A percentile compares a stretch with the other conserved stretches of the same genome.
Conservation (phyloP, 108 stramenopile genomes). For the Pseudonitzschia delicatissima region DNA sequence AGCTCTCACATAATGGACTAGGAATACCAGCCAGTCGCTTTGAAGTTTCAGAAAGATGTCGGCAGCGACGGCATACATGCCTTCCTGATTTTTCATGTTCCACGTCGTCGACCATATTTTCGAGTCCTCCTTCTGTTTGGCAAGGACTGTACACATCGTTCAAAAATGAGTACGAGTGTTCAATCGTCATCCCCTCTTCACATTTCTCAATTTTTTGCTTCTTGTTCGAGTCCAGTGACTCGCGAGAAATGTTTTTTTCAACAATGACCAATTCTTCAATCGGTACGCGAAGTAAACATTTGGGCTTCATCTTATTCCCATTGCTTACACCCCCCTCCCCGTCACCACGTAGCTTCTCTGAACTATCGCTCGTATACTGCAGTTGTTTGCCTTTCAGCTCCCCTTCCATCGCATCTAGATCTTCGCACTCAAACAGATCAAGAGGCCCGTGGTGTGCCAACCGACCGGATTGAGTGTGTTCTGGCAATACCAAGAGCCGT, state of each 20-base stretch:
- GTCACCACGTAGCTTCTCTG: too few species aligned
- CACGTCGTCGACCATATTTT: background rate
- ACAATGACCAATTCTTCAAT: conserved; percentile 58
- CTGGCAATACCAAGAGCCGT: conserved; percentile 52
- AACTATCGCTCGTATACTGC: background rate
- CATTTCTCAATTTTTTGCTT: background rate
- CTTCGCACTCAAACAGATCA: conserved; percentile 42
- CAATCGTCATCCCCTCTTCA: conserved; percentile 14
- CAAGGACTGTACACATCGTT: conserved; percentile 20
- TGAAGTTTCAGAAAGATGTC: background rate
- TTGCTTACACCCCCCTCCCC: background rate
- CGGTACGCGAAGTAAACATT: conserved; percentile 17
- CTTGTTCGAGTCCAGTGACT: background rate
- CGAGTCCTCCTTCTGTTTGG: background rate
- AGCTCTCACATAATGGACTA: background rate
- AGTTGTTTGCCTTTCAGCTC: background rate
- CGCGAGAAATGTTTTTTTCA: conserved; percentile 30
- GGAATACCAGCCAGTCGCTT: conserved; percentile 1
- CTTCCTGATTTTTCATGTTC: background rate
- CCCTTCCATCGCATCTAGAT: background rate
- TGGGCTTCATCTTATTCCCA: background rate
- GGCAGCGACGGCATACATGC: conserved; percentile 8
- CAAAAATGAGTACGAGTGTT: conserved; percentile 37
- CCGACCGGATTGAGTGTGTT: conserved; percentile 54
- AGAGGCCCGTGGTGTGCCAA: conserved; percentile 27